These are phyloP conservation scores for Cercospora janseana DNA, from an alignment of 2,329 filamentous ascomycete species.

Conservation along the genomic window DNA sequence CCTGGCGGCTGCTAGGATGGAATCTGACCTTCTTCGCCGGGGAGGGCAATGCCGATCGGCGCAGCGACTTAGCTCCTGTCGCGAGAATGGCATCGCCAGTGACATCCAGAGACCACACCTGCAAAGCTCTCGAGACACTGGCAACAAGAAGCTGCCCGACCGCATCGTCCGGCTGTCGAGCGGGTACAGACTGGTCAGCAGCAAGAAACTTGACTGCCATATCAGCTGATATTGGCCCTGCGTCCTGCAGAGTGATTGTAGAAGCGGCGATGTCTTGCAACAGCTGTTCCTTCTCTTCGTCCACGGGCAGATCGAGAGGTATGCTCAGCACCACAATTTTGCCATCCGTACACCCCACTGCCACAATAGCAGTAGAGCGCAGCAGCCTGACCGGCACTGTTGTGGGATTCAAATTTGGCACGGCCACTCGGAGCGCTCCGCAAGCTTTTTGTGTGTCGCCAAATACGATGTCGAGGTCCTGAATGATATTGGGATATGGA, in stretches of 20 bases:
- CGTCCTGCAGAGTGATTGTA: slow-evolving; percentile 12
- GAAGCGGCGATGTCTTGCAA: slow-evolving; percentile 14
- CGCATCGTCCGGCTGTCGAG: slow-evolving; percentile 12
- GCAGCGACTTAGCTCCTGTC: slow-evolving; percentile 15
- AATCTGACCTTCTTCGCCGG: slow-evolving; percentile 25
- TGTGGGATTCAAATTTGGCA: slow-evolving; percentile 16
- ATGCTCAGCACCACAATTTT: slow-evolving; percentile 56
- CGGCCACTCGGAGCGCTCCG: slow-evolving; percentile 39
- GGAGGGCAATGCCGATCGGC: slow-evolving; percentile 23
- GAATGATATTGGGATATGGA: slow-evolving; percentile 55
- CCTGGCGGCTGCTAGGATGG: slow-evolving; percentile 29
- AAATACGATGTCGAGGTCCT: slow-evolving; percentile 55
- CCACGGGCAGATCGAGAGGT: slow-evolving; percentile 52
- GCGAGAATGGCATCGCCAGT: slow-evolving; percentile 23
- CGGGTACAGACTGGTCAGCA: slow-evolving; percentile 7
- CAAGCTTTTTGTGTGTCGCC: slow-evolving; percentile 55
- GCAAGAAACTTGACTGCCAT: slow-evolving; percentile 24
- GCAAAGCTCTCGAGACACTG: slow-evolving; percentile 22
- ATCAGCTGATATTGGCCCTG: slow-evolving; percentile 12
- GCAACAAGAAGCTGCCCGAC: slow-evolving; percentile 23
- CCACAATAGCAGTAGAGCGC: slow-evolving; percentile 48
- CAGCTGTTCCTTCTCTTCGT: slow-evolving; percentile 26
- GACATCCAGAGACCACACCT: slow-evolving; percentile 29
- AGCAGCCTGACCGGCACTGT: slow-evolving; percentile 14
- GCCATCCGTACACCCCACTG: slow-evolving; percentile 56